Base-by-base conservation (phyloP, 495 filamentous ascomycete genomes). In the Hypoxylon intermedium region DNA sequence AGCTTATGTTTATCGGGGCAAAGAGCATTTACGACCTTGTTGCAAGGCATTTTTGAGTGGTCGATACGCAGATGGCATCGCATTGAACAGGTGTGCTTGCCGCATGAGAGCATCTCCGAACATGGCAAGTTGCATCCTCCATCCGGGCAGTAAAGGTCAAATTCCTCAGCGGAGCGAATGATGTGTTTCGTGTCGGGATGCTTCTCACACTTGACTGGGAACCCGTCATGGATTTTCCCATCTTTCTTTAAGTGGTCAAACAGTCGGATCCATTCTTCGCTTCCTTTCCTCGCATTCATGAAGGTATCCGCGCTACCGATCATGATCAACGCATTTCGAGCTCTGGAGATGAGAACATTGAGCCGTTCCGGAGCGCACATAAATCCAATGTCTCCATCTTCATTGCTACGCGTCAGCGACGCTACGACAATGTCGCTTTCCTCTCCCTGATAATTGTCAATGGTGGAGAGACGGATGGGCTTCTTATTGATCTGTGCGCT, bases 381-480 rank as follows among this genome's bases (percentile, higher is more conserved):
- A 71, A 93, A 93, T 0, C 90, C 89, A 30, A 91, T 88, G 31
- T 91, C 87, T 0, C 82, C 77, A 0, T 53, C 50, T 1, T 71
- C 56, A 60, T 92, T 93, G 67, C 88, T 88, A 9, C 90, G 75
- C 0, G 88, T 90, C 4, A 92, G 68, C 0, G 82, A 83, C 0
- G 72, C 85, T 28, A 93, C 78, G 1, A 92, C 87, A 20, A 92
- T 88, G 5, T 92, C 83, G 43, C 84, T 88, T 54, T 93, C 89
- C 60, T 93, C 89, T 2, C 90, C 90, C 69, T 92, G 90, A 55
- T 87, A 93, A 52, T 92, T 92, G 63, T 92, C 87, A 26, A 92
- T 86, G 0, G 89, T 90, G 0, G 89, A 88, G 0, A 92, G 73
- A 2, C 78, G 71, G 16, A 91, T 72, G 0, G 71, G 73, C 20